Evolutionary conservation across 345 rosid species (phyloP).

Genomic region (Geranium brycei): DNA sequence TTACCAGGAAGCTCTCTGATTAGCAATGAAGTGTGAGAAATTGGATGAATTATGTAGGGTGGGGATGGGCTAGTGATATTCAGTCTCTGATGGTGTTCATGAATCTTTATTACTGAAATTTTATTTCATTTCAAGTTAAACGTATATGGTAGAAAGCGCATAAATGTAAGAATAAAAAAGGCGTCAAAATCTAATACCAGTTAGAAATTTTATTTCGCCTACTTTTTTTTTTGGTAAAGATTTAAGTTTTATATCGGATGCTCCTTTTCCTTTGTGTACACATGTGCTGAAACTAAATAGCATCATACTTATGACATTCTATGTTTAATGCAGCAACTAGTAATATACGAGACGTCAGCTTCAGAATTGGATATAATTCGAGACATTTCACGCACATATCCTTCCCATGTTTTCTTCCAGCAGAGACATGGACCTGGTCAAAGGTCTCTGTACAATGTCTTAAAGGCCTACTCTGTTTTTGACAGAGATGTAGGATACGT

Average conservation of each 20-base stretch:
- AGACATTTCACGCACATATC: constrained; percentile 89
- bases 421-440: constrained; percentile 99
- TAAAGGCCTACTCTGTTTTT: constrained; percentile 91
- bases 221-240: too few species aligned
- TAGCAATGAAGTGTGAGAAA: too few species aligned
- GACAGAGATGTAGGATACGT: constrained; percentile 97
- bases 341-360: constrained; percentile 78
- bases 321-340: constrained; percentile 57
- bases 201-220: too few species aligned
- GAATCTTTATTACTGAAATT: neutral
- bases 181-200: too few species aligned
- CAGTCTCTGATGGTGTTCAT: too few species aligned
- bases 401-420: constrained; percentile 93
- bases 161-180: too few species aligned
- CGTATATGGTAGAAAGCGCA: too few species aligned
- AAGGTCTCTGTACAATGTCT: constrained; percentile 87
- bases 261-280: constrained; percentile 5
- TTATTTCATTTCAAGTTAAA: too few species aligned
- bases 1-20: too few species aligned
- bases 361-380: constrained; percentile 87
- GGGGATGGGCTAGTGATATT: too few species aligned
- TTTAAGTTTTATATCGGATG: neutral
- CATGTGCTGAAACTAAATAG: neutral
- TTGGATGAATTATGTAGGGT: too few species aligned
- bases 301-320: neutral